These are phyloP conservation scores for Leccinum subrobustum DNA, from an alignment of 1,284 basidiomycete genomes.

Conservation along the genomic window DNA sequence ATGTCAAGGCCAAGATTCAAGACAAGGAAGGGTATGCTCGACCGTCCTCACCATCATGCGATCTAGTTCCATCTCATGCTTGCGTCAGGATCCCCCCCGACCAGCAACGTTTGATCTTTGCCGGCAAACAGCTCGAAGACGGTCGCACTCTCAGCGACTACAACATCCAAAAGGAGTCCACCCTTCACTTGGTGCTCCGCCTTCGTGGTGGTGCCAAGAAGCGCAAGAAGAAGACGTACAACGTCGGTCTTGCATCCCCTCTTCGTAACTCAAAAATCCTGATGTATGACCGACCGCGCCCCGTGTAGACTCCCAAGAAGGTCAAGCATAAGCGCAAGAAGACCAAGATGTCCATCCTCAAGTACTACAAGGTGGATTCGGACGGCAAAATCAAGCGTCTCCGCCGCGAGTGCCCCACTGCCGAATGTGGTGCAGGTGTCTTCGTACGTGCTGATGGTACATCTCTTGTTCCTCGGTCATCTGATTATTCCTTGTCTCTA, in stretches of 20 bases:
- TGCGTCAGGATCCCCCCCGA: slow-evolving; percentile 81
- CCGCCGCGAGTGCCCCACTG: slow-evolving; percentile 90
- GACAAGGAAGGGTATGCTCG: slow-evolving; percentile 85
- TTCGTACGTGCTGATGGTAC: slow-evolving; percentile 61
- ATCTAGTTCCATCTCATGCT: slow-evolving; percentile 3
- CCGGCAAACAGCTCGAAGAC: slow-evolving; percentile 97
- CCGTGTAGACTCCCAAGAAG: slow-evolving; percentile 92
- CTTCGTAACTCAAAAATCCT: slow-evolving; percentile 7
- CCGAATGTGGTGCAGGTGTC: slow-evolving; percentile 93
- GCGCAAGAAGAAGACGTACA: slow-evolving; percentile 99
- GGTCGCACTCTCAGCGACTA: slow-evolving; percentile 89
- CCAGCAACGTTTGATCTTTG: slow-evolving; percentile 98
- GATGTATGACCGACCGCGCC: not conserved
- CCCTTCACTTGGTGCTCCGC: slow-evolving; percentile 93
- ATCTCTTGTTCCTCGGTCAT: not conserved
- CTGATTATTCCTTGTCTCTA: slow-evolving; percentile 26
- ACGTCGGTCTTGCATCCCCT: slow-evolving; percentile 43
- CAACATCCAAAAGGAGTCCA: slow-evolving; percentile 95
- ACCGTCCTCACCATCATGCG: not conserved
- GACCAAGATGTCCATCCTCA: slow-evolving; percentile 99
- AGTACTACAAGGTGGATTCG: slow-evolving; percentile 99
- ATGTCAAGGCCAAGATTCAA: slow-evolving; percentile 96
- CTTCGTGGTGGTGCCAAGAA: slow-evolving; percentile 98
- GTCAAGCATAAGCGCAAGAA: slow-evolving; percentile 99
- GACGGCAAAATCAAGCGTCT: slow-evolving; percentile 99